Percentiles rank a stretch among this genome's conserved stretches.
Conservation (phyloP, 2,329 filamentous ascomycete genomes). For the Cryphonectria japonica region DNA sequence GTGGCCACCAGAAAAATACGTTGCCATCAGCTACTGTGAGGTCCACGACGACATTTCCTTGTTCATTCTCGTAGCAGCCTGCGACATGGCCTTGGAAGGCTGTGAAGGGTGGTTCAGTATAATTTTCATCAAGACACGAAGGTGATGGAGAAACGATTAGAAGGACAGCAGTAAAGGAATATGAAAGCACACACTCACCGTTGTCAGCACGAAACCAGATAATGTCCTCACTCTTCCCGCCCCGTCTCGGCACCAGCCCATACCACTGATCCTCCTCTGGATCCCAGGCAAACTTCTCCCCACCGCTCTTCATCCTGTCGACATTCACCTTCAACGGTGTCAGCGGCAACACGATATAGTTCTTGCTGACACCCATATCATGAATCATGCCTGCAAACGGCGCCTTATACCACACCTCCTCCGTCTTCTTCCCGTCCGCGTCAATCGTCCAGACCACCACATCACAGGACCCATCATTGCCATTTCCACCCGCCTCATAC, state of each 20-base stretch:
- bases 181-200: constrained; percentile 41
- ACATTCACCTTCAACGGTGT: constrained; percentile 52
- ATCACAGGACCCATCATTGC: constrained; percentile 47
- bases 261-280: constrained; percentile 60
- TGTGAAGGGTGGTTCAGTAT: constrained; percentile 25
- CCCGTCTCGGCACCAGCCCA: constrained; percentile 54
- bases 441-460: constrained; percentile 52
- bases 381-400: constrained; percentile 59
- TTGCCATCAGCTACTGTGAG: constrained; percentile 48
- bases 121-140: background rate
- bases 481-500: constrained; percentile 51
- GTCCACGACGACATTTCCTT: constrained; percentile 50
- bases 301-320: constrained; percentile 48
- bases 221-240: constrained; percentile 55
- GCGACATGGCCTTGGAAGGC: constrained; percentile 53
- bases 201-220: constrained; percentile 56
- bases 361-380: constrained; percentile 52
- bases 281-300: constrained; percentile 57
- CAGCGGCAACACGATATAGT: constrained; percentile 52
- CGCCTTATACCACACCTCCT: constrained; percentile 53
- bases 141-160: background rate
- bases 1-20: constrained; percentile 52
- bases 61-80: constrained; percentile 51
- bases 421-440: constrained; percentile 46
- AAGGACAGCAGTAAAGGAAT: background rate